Percentiles rank a stretch among this genome's conserved stretches.
Evolutionary conservation across 1,284 basidiomycete genomes (phyloP).

Genomic region (Pisolithus thermaeus): DNA sequence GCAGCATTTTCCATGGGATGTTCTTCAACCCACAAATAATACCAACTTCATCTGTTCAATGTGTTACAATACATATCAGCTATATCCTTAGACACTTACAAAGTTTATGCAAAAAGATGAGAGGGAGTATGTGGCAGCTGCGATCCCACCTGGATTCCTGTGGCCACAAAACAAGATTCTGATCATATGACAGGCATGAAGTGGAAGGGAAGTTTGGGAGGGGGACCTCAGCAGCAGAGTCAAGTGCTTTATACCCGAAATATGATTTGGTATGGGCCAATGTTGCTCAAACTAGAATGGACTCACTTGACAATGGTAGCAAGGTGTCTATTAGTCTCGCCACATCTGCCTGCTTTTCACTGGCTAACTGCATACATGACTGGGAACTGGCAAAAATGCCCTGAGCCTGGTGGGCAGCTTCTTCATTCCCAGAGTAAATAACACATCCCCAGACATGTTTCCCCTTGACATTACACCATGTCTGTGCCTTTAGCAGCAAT

Average conservation of each 20-base stretch:
- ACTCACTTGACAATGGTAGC: neutral
- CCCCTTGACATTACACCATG: neutral
- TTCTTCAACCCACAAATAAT: neutral
- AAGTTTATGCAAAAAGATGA: neutral
- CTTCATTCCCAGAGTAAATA: neutral
- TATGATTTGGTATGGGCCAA: neutral
- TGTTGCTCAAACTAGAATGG: neutral
- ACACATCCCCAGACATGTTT: neutral
- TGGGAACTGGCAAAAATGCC: neutral
- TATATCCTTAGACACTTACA: neutral
- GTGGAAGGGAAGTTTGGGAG: neutral
- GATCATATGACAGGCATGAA: neutral
- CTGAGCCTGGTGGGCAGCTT: neutral
- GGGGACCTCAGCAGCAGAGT: neutral
- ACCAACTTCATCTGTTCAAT: neutral
- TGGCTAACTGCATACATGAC: neutral
- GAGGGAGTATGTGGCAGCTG: neutral
- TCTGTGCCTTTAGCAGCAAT: neutral
- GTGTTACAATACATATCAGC: neutral
- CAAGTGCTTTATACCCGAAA: neutral
- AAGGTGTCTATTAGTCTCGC: neutral
- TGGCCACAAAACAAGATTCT: neutral
- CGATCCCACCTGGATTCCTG: neutral
- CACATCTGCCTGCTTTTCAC: neutral
- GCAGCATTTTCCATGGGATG: neutral